Percentiles rank a stretch among this genome's conserved stretches.
phyloP scores from a whole-genome alignment of 75 land plant species.

The Isoetes taiwanensis region DNA sequence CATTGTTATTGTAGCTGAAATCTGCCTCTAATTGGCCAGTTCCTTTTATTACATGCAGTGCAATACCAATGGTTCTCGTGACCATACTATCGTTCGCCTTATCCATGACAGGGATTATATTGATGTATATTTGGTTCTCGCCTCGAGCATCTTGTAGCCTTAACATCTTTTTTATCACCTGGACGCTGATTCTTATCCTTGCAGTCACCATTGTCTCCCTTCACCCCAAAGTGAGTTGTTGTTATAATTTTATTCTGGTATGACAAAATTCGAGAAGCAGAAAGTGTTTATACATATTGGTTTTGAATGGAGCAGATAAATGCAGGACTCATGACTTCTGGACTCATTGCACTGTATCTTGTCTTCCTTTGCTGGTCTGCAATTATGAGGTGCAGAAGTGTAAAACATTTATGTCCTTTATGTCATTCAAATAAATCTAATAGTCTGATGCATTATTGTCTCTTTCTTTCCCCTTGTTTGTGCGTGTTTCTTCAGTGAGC shows the following conservation, averaged over 20 bases:
- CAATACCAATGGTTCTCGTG: conserved; percentile 33
- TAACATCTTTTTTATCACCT: conserved; percentile 82
- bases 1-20: too few relatives aligned
- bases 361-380: conserved; percentile 95
- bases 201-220: conserved; percentile 63
- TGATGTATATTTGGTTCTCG: conserved; percentile 87
- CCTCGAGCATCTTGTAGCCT: conserved; percentile 58
- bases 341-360: conserved; percentile 71
- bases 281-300: background rate
- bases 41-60: conserved; percentile 45
- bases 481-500: conserved; percentile 59
- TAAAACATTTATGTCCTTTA: background rate
- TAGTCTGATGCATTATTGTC: background rate
- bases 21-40: too few relatives aligned
- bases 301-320: conserved; percentile 41
- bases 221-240: conserved; percentile 62
- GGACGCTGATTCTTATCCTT: conserved; percentile 57
- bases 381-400: conserved; percentile 48
- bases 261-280: background rate
- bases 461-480: background rate
- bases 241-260: background rate
- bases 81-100: conserved; percentile 38
- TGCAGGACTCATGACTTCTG: conserved; percentile 70
- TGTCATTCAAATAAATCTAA: background rate
- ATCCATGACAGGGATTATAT: conserved; percentile 44